Evolutionary conservation across 371 early-diverging fungal species (phyloP), one percentile per base, ranked within the genome.

Genomic region (Mortierella sp.): DNA sequence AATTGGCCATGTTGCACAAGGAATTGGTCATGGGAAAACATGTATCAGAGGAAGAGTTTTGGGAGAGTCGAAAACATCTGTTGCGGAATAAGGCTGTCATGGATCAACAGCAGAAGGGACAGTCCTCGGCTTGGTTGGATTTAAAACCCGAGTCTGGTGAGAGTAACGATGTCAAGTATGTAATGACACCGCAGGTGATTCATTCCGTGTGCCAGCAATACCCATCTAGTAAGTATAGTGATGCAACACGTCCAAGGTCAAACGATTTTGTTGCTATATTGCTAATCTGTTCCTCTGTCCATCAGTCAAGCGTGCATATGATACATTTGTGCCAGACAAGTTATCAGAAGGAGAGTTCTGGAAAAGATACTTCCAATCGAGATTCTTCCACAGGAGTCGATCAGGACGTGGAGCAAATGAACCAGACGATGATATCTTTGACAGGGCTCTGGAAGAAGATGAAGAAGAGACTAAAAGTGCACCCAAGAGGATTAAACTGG

Each of bases 41-140:
- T 45, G 87, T 97, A 0, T 83, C 88, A 10, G 97, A 97, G 76
- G 96, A 96, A 67, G 97, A 96, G 70, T 97, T 97, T 72, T 97
- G 97, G 97, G 89, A 91, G 61, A 91, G 90, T 64, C 88, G 95
- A 15, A 88, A 92, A 87, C 88, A 95, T 78, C 70, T 94, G 51
- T 85, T 96, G 55, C 86, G 88, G 66, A 93, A 93, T 66, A 92
- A 95, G 62, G 84, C 87, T 0, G 89, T 90, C 37, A 85, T 89
- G 63, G 85, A 87, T 69, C 88, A 88, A 37, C 93, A 93, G 65
- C 92, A 92, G 66, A 95, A 92, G 72, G 98, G 97, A n/a, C 90
- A 90, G 64, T 91, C 94, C 1, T 94, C 95, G 6, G 87, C 90
- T 3, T 91, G 93, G 89, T 86, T 96, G 2, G 95, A 95, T 40